These are phyloP conservation scores for Schrenkiella parvula DNA, from an alignment of 345 rosid species.

Conservation along the genomic window DNA sequence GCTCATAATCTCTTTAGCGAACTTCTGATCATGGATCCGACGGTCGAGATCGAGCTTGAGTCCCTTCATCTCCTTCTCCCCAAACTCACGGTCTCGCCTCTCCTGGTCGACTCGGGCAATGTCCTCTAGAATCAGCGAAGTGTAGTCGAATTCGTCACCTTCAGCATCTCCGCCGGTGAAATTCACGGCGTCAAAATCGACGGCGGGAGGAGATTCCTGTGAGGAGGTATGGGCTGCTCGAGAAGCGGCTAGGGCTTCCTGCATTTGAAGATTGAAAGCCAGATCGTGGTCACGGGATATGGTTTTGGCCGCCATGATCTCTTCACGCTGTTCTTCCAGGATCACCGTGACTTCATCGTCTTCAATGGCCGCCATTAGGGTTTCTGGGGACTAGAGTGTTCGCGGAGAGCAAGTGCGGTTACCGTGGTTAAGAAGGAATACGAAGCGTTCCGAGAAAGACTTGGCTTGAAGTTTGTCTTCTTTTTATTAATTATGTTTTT, in stretches of 20 bases:
- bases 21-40: slow-evolving; percentile 55
- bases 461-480: slow-evolving; percentile 2
- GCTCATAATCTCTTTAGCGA: slow-evolving; percentile 46
- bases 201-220: not conserved
- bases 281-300: slow-evolving; percentile 44
- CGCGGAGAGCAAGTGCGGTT: not conserved
- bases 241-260: slow-evolving; percentile 56
- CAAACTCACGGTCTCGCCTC: slow-evolving; percentile 40
- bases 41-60: slow-evolving; percentile 49
- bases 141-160: slow-evolving; percentile 29
- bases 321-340: slow-evolving; percentile 42
- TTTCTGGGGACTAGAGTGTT: not conserved
- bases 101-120: slow-evolving; percentile 43
- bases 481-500: not conserved
- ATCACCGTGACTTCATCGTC: slow-evolving; percentile 25
- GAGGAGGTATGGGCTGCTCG: slow-evolving; percentile 26
- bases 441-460: not conserved
- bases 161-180: not conserved
- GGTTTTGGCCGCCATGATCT: slow-evolving; percentile 45
- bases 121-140: slow-evolving; percentile 40
- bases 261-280: slow-evolving; percentile 63
- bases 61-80: slow-evolving; percentile 34
- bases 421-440: slow-evolving; percentile 10
- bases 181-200: not conserved
- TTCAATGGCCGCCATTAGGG: slow-evolving; percentile 2